Evolutionary conservation across 1,284 basidiomycete species (phyloP), one percentile per base, ranked within the genome.

Genomic region (Lentinus polychrous): DNA sequence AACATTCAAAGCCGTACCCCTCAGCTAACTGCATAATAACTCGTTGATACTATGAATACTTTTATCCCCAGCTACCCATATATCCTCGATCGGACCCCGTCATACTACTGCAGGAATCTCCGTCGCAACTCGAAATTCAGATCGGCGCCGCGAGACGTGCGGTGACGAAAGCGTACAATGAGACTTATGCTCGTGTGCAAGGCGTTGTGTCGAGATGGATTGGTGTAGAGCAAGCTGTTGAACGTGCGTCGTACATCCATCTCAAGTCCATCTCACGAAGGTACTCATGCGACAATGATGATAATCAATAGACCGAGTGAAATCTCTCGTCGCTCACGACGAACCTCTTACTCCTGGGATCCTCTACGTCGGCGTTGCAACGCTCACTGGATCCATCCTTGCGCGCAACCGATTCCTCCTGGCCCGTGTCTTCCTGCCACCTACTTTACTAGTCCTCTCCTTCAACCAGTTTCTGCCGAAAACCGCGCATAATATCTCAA

Each of bases 331-430:
- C 20, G 81, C 89, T 1, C 76, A 81, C 0, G 74, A 86, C 45
- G 94, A 97, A 69, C 73, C 83, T 0, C 76, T 96, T 34, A 93
- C 85, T 5, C 94, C 94, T 1, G 90, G 87, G 15, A 62, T 87
- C 10, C 82, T 94, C 51, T 94, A 94, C 69, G 84, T 92, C 48
- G 90, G 91, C 42, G 80, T 97, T 35, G 84, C 91, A 1, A 84
- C 91, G 2, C 81, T 97, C 41, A 87, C 89, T 0, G 90, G 88
- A 1, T 91, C 90, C 49, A 85, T 97, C 57, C 65, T 96, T 49
- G 81, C 88, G 0, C 84, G 93, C 35, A 86, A 85, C 54, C 83
- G 93, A 34, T 61, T 69, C 36, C 68, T 91, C 50, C 74, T 81
- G 31, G 68, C 79, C 12, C 85, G 91, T 32, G 60, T 86, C 50